Base-by-base conservation (phyloP, 2,329 filamentous ascomycete species). In the Pseudopyricularia javanii region DNA sequence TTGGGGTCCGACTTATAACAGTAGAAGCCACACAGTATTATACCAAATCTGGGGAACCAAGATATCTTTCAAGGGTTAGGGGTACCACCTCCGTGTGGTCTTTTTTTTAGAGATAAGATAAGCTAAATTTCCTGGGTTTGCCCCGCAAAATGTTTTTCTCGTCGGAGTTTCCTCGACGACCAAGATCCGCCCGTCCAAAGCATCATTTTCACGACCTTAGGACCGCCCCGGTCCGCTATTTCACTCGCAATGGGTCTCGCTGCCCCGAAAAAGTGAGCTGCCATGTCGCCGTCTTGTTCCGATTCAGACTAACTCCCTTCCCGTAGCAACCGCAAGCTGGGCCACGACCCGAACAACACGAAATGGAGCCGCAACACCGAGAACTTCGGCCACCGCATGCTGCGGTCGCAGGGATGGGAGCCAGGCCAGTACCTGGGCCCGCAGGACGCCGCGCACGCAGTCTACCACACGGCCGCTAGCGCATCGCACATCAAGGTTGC, bases 271-370 rank as follows among this genome's bases (percentile, higher is more conserved):
- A 85, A 82, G 83, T 86, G 73, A 65, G 69, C 57, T 7, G 30
- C 51, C n/a, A 14, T 17, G 43, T 15, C 22, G 40, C 8, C 40
- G 4, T 17, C 22, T 32, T 26, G 30, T 20, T 20, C n/a, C 17
- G 14, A 24, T 28, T 28, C 24, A 40, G 56, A 43, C 56, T 59
- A 17, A 59, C 56, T 37, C 57, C 4, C 51, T 9, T 24, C 15
- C 17, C n/a, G 15, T 40, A 70, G 66, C 56, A 67, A 64, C 59
- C 75, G 75, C 49, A 95, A 91, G 71, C 83, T 97, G 64, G 86
- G 85, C 59, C 78, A 86, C 65, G 93, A 98, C 69, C 93, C 93
- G 7, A 96, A 97, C 71, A 98, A 97, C 68, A 95, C 88, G 49
- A 82, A 80, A 76, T 98, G 93, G 93, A 83, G 85, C 54, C 83